These are phyloP conservation scores for Colletotrichum plurivorum DNA, from an alignment of 2,329 filamentous ascomycete genomes.

Conservation along the genomic window DNA sequence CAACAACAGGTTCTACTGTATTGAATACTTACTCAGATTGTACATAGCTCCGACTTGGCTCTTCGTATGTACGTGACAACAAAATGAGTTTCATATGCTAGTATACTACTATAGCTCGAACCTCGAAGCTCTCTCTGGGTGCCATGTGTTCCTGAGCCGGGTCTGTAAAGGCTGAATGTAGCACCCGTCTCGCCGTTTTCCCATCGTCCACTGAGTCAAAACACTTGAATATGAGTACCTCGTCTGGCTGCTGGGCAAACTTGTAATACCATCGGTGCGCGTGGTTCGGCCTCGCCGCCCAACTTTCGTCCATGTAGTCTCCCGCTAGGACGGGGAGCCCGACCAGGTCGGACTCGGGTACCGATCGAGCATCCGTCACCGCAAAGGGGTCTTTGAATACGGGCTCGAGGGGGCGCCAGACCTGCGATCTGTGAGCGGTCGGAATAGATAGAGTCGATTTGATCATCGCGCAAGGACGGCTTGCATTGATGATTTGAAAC, in stretches of 20 bases:
- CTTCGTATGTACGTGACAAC: not conserved
- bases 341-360: slow-evolving; percentile 53
- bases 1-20: too few species aligned
- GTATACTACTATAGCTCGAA: not conserved
- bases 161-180: slow-evolving; percentile 86
- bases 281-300: slow-evolving; percentile 50
- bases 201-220: slow-evolving; percentile 68
- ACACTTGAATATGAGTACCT: slow-evolving; percentile 73
- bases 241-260: slow-evolving; percentile 63
- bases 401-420: slow-evolving; percentile 63
- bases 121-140: slow-evolving; percentile 6
- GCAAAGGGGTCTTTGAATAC: slow-evolving; percentile 59
- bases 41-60: not conserved
- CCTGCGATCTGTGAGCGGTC: not conserved
- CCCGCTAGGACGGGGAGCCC: slow-evolving; percentile 53
- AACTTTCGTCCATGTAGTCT: slow-evolving; percentile 49
- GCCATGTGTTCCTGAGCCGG: slow-evolving; percentile 67
- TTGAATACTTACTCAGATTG: too few species aligned
- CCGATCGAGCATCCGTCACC: slow-evolving; percentile 53
- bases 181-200: slow-evolving; percentile 68
- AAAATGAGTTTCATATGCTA: too few species aligned
- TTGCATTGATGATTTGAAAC: slow-evolving; percentile 42
- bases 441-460: not conserved
- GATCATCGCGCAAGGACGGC: not conserved
- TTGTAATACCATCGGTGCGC: slow-evolving; percentile 67